phyloP scores from a whole-genome alignment of 441 rosid species.

The Viola pubescens region DNA sequence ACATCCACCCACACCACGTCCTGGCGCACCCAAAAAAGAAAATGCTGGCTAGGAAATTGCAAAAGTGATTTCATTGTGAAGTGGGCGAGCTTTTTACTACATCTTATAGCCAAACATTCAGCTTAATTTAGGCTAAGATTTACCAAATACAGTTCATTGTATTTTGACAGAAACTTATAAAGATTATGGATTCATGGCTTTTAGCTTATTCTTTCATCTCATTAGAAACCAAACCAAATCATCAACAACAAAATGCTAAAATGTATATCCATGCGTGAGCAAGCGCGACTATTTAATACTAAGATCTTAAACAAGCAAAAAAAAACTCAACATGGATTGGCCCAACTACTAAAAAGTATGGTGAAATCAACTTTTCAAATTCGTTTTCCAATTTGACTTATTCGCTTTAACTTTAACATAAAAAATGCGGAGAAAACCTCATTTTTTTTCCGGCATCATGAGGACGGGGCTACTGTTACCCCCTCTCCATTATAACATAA shows the following conservation, averaged over 20 bases:
- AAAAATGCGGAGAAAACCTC: background rate
- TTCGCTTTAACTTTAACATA: background rate
- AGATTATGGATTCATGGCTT: background rate
- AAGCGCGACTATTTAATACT: background rate
- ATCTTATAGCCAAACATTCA: no score
- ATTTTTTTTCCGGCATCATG: no score
- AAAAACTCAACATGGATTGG: background rate
- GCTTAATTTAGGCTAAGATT: no score
- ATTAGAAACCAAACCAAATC: background rate
- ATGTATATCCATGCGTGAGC: no score
- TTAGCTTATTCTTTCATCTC: background rate
- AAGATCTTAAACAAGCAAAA: background rate
- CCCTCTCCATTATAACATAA: no score
- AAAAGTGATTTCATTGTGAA: no score
- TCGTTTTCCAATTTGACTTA: background rate
- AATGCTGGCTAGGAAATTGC: no score
- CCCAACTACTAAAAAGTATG: background rate
- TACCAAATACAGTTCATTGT: no score
- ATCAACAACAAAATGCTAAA: background rate
- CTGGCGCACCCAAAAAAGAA: no score
- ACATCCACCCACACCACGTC: no score
- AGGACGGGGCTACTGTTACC: no score
- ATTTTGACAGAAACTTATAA: background rate
- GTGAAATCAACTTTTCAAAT: background rate
- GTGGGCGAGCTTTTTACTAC: no score